These are phyloP conservation scores for Calonectria crousiana DNA, from an alignment of 2,329 filamentous ascomycete genomes.

Conservation along the genomic window DNA sequence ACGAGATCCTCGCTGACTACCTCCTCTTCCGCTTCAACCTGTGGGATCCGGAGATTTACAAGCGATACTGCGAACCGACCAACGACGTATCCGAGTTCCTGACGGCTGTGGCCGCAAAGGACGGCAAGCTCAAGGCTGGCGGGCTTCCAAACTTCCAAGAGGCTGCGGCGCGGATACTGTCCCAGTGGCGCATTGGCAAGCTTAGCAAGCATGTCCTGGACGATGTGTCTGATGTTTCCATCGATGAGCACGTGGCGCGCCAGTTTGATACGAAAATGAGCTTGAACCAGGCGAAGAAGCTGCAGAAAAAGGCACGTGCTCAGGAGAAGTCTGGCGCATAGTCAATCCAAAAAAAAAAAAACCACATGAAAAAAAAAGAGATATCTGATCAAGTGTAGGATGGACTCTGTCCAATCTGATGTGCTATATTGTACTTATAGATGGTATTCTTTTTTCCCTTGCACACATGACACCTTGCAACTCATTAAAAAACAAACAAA, in stretches of 20 bases:
- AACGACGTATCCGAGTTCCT: slow-evolving; percentile 86
- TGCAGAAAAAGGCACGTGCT: slow-evolving; percentile 70
- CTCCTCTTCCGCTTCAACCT: slow-evolving; percentile 87
- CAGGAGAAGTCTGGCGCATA: slow-evolving; percentile 52
- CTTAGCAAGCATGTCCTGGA: slow-evolving; percentile 86
- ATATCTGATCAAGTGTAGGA: background rate
- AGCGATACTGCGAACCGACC: slow-evolving; percentile 75
- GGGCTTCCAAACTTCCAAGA: slow-evolving; percentile 78
- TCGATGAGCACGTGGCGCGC: slow-evolving; percentile 62
- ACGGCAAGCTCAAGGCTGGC: slow-evolving; percentile 81
- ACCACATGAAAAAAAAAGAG: too few species aligned
- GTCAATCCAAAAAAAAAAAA: background rate
- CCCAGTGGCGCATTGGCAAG: slow-evolving; percentile 82
- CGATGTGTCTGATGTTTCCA: slow-evolving; percentile 72
- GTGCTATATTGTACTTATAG: slow-evolving; percentile 29
- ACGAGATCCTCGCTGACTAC: slow-evolving; percentile 88
- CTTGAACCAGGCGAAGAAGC: slow-evolving; percentile 76
- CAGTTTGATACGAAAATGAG: slow-evolving; percentile 66
- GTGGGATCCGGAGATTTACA: slow-evolving; percentile 72
- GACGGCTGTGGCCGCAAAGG: slow-evolving; percentile 75
- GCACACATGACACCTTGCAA: slow-evolving; percentile 35
- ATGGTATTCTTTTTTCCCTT: slow-evolving; percentile 25
- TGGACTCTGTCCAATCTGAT: slow-evolving; percentile 10
- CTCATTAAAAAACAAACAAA: slow-evolving; percentile 18
- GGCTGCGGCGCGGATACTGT: slow-evolving; percentile 83